These are phyloP conservation scores for Wickerhamomyces canadensis DNA, from an alignment of 805 yeast species.

Conservation along the genomic window DNA sequence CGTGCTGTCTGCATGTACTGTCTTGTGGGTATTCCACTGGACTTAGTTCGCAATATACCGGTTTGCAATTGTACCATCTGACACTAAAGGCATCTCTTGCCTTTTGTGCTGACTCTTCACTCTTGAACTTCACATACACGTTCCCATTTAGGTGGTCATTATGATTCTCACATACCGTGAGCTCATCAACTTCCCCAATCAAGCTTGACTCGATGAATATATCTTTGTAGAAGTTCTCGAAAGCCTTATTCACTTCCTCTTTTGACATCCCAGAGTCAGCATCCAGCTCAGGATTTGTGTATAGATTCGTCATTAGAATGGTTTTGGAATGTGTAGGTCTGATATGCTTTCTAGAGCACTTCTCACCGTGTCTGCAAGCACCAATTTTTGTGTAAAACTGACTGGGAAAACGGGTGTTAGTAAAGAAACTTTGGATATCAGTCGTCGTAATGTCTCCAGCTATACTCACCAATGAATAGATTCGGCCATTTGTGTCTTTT, in stretches of 20 bases:
- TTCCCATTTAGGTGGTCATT: slow-evolving; percentile 83
- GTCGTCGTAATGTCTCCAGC: no score
- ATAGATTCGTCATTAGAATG: slow-evolving; percentile 58
- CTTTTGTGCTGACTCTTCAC: slow-evolving; percentile 49
- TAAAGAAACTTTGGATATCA: no score
- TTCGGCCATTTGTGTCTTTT: slow-evolving; percentile 13
- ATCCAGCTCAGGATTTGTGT: slow-evolving; percentile 51
- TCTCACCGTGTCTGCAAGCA: slow-evolving; percentile 89
- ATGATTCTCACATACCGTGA: slow-evolving; percentile 78
- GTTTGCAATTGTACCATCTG: slow-evolving; percentile 78
- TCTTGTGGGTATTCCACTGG: slow-evolving; percentile 69
- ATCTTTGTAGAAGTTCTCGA: slow-evolving; percentile 67
- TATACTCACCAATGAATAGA: slow-evolving; percentile 15
- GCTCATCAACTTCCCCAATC: slow-evolving; percentile 47
- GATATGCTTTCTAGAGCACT: slow-evolving; percentile 70
- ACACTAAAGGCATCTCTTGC: slow-evolving; percentile 62
- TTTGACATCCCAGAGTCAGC: slow-evolving; percentile 22
- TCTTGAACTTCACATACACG: slow-evolving; percentile 63
- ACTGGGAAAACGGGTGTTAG: slow-evolving; percentile 25
- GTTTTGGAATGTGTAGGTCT: slow-evolving; percentile 64
- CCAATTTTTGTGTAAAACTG: slow-evolving; percentile 78
- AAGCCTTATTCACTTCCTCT: slow-evolving; percentile 37
- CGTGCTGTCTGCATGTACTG: slow-evolving; percentile 72
- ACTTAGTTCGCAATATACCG: slow-evolving; percentile 72
- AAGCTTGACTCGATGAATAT: slow-evolving; percentile 55